Evolutionary conservation across 768 basidiomycete species (phyloP), one percentile per base, ranked within the genome.

Genomic region (Macrolepiota fuliginosa): DNA sequence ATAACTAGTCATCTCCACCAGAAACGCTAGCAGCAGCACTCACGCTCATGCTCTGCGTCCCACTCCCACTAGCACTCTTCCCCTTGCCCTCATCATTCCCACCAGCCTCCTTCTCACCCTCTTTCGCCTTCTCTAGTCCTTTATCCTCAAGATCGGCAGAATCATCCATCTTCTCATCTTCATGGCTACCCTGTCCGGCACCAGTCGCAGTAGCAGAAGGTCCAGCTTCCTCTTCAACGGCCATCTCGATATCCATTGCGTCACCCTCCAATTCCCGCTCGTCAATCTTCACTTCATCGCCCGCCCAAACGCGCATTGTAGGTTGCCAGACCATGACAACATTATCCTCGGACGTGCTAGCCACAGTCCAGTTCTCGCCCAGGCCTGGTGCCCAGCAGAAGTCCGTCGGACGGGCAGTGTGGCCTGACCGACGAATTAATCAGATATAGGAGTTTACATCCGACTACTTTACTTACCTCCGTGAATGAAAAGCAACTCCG

Each of bases 251-350:
- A 25, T 92, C 84, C 91, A 92, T 92, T 11, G 82, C 80, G 63
- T 90, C 89, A 49, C 79, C 79, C 71, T 96, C 95, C 58, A 97
- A 78, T 69, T 96, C 93, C 72, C 88, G 89, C 64, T 90, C 89
- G 61, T 92, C 87, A 32, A 96, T 81, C 68, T 86, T 90, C 61
- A 94, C 86, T 66, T 89, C 90, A 56, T 94, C 96, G 2, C 92
- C 92, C 2, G 93, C 92, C 87, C 93, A 96, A 35, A 98, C 88
- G 22, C 93, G 90, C 83, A 93, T 91, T 17, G 91, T 94, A 15
- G 96, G 96, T 71, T 95, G 92, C 97, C 97, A 99, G 4, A 96
- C 86, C 92, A 96, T 96, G 46, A 94, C 83, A 24, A 98, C 87
- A 65, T 99, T 99, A 72, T 99, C 96, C 72, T 98, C 96, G 0